Conservation (phyloP, 305 asterid species). For the Fraxinus angustifolia region DNA sequence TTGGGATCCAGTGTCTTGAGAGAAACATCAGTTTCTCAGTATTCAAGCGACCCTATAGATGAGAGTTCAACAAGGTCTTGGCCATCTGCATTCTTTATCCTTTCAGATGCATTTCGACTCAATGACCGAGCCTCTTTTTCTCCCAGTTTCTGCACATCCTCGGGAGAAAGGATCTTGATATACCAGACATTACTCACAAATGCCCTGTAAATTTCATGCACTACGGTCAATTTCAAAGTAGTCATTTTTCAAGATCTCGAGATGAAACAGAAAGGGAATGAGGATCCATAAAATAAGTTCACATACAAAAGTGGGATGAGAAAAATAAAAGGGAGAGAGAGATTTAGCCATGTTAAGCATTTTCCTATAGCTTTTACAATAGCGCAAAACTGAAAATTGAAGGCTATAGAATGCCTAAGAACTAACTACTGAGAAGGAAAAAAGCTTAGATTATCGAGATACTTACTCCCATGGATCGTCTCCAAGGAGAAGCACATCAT, state of each 20-base stretch:
- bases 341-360: background rate
- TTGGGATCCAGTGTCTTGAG: background rate
- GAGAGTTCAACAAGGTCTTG: conserved; percentile 46
- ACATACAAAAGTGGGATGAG: background rate
- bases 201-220: conserved; percentile 46
- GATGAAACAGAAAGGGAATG: background rate
- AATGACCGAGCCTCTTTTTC: conserved; percentile 61
- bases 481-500: conserved; percentile 97
- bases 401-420: background rate
- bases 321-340: background rate
- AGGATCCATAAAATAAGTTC: background rate
- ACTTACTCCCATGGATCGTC: conserved; percentile 99
- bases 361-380: background rate
- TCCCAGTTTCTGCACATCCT: conserved; percentile 76
- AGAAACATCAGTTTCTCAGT: conserved; percentile 26
- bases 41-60: conserved; percentile 54
- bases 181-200: conserved; percentile 92
- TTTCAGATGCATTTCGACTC: conserved; percentile 43
- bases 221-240: background rate
- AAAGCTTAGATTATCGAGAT: background rate
- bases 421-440: background rate
- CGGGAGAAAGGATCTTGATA: conserved; percentile 92
- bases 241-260: background rate
- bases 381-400: background rate
- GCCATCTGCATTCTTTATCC: conserved; percentile 40